These are phyloP conservation scores for Diaporthe capsici DNA, from an alignment of 2,329 filamentous ascomycete genomes.

Conservation along the genomic window DNA sequence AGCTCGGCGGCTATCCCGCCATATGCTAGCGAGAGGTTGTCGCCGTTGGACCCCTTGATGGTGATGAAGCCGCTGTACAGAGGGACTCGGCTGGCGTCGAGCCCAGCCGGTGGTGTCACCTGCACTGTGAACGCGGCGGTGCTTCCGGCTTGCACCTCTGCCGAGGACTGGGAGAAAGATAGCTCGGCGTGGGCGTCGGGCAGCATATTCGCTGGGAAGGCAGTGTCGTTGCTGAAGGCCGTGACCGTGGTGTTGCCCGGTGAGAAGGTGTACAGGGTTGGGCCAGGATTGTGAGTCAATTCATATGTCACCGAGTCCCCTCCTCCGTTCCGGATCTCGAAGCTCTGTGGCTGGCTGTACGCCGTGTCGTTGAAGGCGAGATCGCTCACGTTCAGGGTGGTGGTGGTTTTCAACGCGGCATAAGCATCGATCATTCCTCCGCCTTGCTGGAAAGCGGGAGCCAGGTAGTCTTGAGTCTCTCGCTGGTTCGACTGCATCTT, in stretches of 20 bases:
- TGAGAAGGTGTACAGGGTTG: conserved; percentile 28
- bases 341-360: conserved; percentile 3
- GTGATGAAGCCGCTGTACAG: conserved; percentile 60
- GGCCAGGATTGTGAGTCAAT: conserved; percentile 4
- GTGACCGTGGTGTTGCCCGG: conserved; percentile 26
- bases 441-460: conserved; percentile 27
- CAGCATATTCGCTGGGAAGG: conserved; percentile 34
- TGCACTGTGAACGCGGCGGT: conserved; percentile 46
- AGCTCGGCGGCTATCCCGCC: conserved; percentile 52
- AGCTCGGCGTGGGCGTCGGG: conserved; percentile 42
- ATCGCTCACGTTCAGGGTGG: conserved; percentile 25
- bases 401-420: conserved; percentile 23
- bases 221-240: conserved; percentile 34
- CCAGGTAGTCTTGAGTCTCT: conserved; percentile 23
- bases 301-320: conserved; percentile 13
- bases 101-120: conserved; percentile 47
- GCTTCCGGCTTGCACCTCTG: conserved; percentile 46
- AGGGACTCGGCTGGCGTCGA: conserved; percentile 50
- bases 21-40: conserved; percentile 56
- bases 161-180: conserved; percentile 43
- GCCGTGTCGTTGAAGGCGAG: conserved; percentile 35
- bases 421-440: conserved; percentile 33
- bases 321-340: conserved; percentile 29
- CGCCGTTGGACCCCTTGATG: conserved; percentile 53
- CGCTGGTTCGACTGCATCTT: conserved; percentile 33